Evolutionary conservation across 2,329 filamentous ascomycete species (phyloP).

Genomic region (Davidsoniella australis): DNA sequence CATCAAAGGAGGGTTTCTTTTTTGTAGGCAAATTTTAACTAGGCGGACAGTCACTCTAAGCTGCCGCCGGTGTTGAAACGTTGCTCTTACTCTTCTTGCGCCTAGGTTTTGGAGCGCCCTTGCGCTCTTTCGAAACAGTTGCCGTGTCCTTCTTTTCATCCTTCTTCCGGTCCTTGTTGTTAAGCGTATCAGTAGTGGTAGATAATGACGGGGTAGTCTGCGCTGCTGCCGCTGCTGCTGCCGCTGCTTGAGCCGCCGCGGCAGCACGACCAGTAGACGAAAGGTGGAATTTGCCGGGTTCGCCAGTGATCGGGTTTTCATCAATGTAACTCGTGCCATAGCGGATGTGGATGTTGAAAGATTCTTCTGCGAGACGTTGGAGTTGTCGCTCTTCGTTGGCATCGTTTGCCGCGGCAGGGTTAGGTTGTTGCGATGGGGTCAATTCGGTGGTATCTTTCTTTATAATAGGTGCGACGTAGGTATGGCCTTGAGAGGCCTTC

Average conservation of each 20-base stretch:
- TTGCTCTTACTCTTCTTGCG: constrained; percentile 23
- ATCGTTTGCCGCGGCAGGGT: constrained; percentile 13
- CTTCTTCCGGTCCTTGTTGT: background rate
- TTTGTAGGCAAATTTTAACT: background rate
- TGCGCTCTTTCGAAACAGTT: constrained; percentile 20
- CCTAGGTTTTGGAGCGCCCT: constrained; percentile 22
- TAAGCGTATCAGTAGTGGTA: background rate
- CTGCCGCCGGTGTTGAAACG: constrained; percentile 4
- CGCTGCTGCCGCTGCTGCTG: constrained; percentile 4
- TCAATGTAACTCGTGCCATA: constrained; percentile 50
- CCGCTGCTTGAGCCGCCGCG: constrained; percentile 22
- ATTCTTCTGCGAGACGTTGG: constrained; percentile 37
- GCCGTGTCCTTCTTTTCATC: background rate
- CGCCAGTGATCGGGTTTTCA: constrained; percentile 50
- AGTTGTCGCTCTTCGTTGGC: constrained; percentile 24
- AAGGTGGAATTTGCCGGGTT: constrained; percentile 48
- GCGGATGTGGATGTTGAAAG: constrained; percentile 37
- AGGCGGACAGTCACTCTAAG: background rate
- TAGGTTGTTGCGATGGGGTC: constrained; percentile 13
- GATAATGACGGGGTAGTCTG: background rate
- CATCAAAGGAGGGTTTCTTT: background rate
- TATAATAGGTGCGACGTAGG: constrained; percentile 27
- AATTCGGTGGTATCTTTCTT: constrained; percentile 15
- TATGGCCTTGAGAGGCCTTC: constrained; percentile 36
- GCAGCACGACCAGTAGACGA: constrained; percentile 34